A percentile compares a stretch with the other conserved stretches of the same genome.
These are phyloP conservation scores for Yarrowia keelungensis DNA, from an alignment of 805 yeast genomes.

Conservation along the genomic window DNA sequence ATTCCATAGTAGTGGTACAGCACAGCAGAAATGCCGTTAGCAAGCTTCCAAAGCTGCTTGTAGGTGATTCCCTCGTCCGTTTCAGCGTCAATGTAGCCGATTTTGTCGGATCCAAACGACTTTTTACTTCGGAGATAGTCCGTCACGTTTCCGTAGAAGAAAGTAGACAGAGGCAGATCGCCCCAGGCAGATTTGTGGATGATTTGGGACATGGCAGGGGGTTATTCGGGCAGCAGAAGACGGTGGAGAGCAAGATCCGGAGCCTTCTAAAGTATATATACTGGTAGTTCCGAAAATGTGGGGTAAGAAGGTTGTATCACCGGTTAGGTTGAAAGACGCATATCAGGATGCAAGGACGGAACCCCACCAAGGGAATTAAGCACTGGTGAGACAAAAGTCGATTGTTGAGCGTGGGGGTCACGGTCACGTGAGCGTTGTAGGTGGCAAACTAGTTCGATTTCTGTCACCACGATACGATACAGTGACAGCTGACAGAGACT, in stretches of 20 bases:
- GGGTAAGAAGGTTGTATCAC: slow-evolving; percentile 1
- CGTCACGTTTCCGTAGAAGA: slow-evolving; percentile 26
- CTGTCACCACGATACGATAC: background rate
- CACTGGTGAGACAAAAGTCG: background rate
- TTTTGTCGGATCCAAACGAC: slow-evolving; percentile 15
- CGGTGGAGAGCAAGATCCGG: background rate
- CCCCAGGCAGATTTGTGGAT: slow-evolving; percentile 17
- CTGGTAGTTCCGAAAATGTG: slow-evolving; percentile 7
- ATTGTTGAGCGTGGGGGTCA: background rate
- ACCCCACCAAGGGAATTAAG: background rate
- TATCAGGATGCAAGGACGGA: slow-evolving; percentile 8
- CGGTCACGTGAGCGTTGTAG: too few relatives aligned
- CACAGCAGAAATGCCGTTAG: slow-evolving; percentile 7
- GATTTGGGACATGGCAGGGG: slow-evolving; percentile 4
- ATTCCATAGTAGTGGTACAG: slow-evolving; percentile 12
- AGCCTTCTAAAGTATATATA: background rate
- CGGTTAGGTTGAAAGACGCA: slow-evolving; percentile 3
- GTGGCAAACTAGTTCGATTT: too few relatives aligned
- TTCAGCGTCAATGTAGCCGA: slow-evolving; percentile 15
- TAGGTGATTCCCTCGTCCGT: slow-evolving; percentile 20
- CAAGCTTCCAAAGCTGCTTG: slow-evolving; percentile 12
- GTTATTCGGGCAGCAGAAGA: background rate
- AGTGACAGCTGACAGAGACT: background rate
- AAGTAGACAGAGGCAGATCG: background rate
- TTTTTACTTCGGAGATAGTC: slow-evolving; percentile 15